A percentile compares a stretch with the other conserved stretches of the same genome.
Evolutionary conservation across 148 eudicot species (phyloP).

Genomic region (Linanthus parryae): DNA sequence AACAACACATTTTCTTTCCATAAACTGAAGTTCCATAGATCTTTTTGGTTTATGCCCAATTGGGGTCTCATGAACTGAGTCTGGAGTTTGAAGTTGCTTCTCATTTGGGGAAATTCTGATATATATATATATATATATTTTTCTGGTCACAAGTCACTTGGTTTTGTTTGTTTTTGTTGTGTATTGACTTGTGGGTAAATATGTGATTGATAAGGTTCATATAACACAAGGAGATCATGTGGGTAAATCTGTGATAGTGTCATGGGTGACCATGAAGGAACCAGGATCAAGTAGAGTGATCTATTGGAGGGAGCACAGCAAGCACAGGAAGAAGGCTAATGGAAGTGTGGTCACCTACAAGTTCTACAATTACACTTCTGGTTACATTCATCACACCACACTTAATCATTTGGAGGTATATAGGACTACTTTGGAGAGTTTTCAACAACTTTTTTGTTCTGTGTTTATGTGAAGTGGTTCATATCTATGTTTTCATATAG

Average conservation of each 20-base stretch:
- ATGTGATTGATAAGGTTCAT: slow-evolving; percentile 42
- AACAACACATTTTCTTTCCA: no score
- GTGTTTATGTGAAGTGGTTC: no score
- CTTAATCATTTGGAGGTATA: slow-evolving; percentile 33
- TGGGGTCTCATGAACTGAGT: no score
- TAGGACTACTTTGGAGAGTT: no score
- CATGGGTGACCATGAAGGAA: slow-evolving; percentile 50
- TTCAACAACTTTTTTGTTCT: not conserved
- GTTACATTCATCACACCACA: slow-evolving; percentile 49
- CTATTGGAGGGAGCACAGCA: slow-evolving; percentile 37
- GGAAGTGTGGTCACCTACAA: slow-evolving; percentile 23
- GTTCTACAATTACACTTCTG: slow-evolving; percentile 48
- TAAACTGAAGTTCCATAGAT: no score
- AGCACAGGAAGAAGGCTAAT: slow-evolving; percentile 14
- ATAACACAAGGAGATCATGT: slow-evolving; percentile 63
- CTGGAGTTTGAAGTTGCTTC: no score
- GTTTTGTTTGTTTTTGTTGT: no score
- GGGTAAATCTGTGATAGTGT: slow-evolving; percentile 50
- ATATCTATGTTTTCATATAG: no score
- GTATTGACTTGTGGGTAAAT: slow-evolving; percentile 2
- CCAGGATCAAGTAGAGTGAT: slow-evolving; percentile 31
- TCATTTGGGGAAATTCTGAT: no score
- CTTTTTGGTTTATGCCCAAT: no score
- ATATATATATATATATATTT: no score
- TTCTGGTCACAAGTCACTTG: no score